phyloP scores from a whole-genome alignment of 495 filamentous ascomycete species.

The Barbatosphaeria neglecta region DNA sequence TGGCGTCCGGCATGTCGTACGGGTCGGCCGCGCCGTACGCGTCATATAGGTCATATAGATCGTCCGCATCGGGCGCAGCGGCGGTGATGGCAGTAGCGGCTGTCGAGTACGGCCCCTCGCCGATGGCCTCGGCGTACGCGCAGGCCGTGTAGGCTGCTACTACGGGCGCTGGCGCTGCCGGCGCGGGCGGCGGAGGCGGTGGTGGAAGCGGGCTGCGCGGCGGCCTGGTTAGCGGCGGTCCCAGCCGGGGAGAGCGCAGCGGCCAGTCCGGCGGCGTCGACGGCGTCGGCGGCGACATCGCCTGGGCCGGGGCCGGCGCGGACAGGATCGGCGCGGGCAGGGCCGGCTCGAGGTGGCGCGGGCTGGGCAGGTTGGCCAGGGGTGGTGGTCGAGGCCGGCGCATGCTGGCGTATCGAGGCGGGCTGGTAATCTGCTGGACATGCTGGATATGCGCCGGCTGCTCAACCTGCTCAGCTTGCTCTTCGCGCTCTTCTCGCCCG shows the following conservation, averaged over 20 bases:
- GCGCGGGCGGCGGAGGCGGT: constrained; percentile 12
- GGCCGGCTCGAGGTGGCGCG: not conserved
- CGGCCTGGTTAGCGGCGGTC: too few relatives aligned
- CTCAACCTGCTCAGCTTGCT: too few relatives aligned
- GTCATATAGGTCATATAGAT: too few relatives aligned
- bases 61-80: too few relatives aligned
- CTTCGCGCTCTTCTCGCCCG: too few relatives aligned
- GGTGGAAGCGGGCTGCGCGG: constrained; percentile 6
- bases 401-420: too few relatives aligned
- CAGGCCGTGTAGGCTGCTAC: constrained; percentile 10
- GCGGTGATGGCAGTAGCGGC: not conserved
- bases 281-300: constrained; percentile 13
- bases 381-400: not conserved
- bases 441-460: constrained; percentile 1
- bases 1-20: constrained; percentile 8
- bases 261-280: constrained; percentile 16
- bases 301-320: not conserved
- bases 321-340: not conserved
- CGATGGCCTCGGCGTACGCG: constrained; percentile 13
- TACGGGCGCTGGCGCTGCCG: constrained; percentile 11
- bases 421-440: constrained; percentile 1
- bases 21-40: too few relatives aligned
- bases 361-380: not conserved
- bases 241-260: constrained; percentile 4
- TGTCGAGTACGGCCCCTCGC: not conserved